Evolutionary conservation across 768 basidiomycete species (phyloP), one percentile per base, ranked within the genome.

Genomic region (Panaeolus papilionaceus): DNA sequence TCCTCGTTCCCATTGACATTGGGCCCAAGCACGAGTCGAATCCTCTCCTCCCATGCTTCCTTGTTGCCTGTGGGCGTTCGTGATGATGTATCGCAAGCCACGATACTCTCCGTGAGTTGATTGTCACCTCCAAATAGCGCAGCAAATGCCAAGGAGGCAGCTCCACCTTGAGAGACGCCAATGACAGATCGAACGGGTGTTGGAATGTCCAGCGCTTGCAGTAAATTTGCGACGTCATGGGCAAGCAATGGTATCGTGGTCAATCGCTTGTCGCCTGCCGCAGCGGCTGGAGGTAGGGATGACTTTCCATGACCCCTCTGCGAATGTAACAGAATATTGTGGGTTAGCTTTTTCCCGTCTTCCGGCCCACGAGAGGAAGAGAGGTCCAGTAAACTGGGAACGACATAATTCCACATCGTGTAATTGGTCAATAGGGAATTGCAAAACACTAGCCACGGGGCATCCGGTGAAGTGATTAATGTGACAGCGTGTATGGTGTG

Each of bases 101-200:
- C 77, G 63, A 86, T 71, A 65, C 79, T 80, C 40, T 76, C 75
- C 2, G 84, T 77, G 28, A 58, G 54, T 14, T 28, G 26, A 12
- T 58, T 58, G 39, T 77, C 70, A 20, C 73, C 65, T 5, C 77
- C 76, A 62, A 79, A 80, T 42, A 80, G 75, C 0, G 80, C 77
- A 6, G 79, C 79, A 66, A 85, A 85, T 1, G 82, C 82, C n/a
- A 88, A 80, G 0, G 82, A 80, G 3, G 82, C 79, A 7, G 85
- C 84, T 0, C 86, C 86, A 0, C 86, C 86, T 68, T 87, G 85
- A 0, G 85, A 86, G 6, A 86, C 86, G 16, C 86, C 86, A 33
- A 88, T 82, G 23, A 87, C 73, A 18, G 81, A 73, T 58, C 84
- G 81, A 26, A 84, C 79, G 2, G 82, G 81, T 6, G 72, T 78